Evolutionary conservation across 371 early-diverging fungal species (phyloP), one percentile per base, ranked within the genome.

Genomic region (Gilbertella persicaria): DNA sequence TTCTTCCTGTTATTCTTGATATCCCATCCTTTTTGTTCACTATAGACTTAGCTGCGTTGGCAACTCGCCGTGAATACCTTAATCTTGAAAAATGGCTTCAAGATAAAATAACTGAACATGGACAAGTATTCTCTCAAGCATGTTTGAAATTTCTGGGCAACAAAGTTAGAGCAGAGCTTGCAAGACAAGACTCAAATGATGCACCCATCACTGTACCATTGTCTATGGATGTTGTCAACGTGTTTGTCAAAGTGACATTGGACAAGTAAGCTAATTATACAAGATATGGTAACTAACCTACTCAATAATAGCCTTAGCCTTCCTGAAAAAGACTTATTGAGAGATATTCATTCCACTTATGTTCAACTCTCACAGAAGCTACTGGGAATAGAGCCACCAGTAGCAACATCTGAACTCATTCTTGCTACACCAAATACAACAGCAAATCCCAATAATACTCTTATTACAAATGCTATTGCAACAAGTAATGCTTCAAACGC

Each of bases 11-110:
- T 36, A 81, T 95, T 28, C 75, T 95, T 35, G 88, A 90, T 45
- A 68, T 79, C 14, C 84, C 86, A 50, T 81, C 86, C 0, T 88
- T 80, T 54, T 60, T 73, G 12, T 94, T 94, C 62, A 67, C 91
- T 0, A 88, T 95, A 42, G 95, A 94, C 45, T 66, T 95, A 24
- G 94, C 94, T 13, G 85, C 91, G 1, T 68, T 95, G 12, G 93
- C 95, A 10, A 85, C 88, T 5, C 81, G 91, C 10, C 69, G 91
- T 26, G 91, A 92, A 53, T 86, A 85, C 49, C 68, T 95, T 1
- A 92, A 90, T 45, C 64, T 95, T 5, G 95, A 94, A 53, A 93
- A 90, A 63, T 95, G 94, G 94, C 70, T 95, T 17, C 84, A 77
- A 50, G 93, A 91, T 40, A 83, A 86, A 43, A 80, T 92, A 4